Evolutionary conservation across 371 early-diverging fungal species (phyloP), one percentile per base, ranked within the genome.

Genomic region (Capillidium heterosporum): DNA sequence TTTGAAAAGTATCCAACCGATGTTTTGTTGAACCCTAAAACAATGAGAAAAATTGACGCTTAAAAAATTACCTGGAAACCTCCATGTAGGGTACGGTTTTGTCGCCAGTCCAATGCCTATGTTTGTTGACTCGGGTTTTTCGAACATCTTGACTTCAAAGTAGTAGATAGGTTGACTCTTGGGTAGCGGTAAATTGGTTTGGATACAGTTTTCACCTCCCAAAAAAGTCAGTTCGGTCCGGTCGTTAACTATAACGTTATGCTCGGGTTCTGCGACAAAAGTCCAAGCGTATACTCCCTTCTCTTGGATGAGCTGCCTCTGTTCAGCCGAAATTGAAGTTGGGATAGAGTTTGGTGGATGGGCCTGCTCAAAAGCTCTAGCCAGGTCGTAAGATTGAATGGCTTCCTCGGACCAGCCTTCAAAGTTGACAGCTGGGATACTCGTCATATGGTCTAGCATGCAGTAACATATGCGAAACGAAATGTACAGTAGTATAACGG

Each of bases 201-300:
- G 85, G 43, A 86, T 82, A 60, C 81, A 82, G 42, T 73, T 74
- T 60, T 85, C 85, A 42, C 82, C 77, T 32, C 76, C 74, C 56
- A 69, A 73, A 65, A 78, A 85, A 51, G 76, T 73, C 15, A 87
- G 74, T 58, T 87, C 88, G 8, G 88, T 87, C 53, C 84, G 68
- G 56, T 75, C 82, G 43, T 81, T 74, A 13, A 84, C 77, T 60
- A 80, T 74, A 21, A 76, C 70, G 44, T 76, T 75, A 11, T 61
- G 56, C 4, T 74, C 76, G 62, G 77, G 71, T 35, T 82, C 77
- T 58, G 80, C 74, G 52, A 77, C 83, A 68, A 87, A 84, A 61
- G 85, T 81, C 78, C 87, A 87, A 11, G 88, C 88, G 10, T 78
- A 76, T 1, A 87, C 85, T 43, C 88, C 88, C 63, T 84, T 84